Conservation (phyloP, 805 yeast genomes). For the Suhomyces kilbournensis region DNA sequence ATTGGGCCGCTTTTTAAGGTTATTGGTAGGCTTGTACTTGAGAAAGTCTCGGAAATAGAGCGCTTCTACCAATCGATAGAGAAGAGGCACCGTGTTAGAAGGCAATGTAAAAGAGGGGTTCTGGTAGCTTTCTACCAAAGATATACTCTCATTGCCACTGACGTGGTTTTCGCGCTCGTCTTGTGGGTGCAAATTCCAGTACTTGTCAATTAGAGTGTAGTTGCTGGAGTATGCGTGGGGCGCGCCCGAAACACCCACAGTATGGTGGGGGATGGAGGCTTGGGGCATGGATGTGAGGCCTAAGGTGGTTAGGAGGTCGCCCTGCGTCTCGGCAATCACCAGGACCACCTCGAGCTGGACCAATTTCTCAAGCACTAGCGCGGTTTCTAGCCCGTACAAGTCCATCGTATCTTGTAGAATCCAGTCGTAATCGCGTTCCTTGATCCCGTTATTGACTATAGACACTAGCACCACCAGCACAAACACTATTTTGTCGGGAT, state of each 20-base stretch:
- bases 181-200: constrained; percentile 49
- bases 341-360: constrained; percentile 48
- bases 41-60: constrained; percentile 58
- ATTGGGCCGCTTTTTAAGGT: constrained; percentile 35
- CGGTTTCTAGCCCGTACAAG: constrained; percentile 59
- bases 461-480: constrained; percentile 58
- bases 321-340: constrained; percentile 14
- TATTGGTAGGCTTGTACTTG: constrained; percentile 37
- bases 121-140: constrained; percentile 35
- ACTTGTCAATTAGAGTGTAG: constrained; percentile 37
- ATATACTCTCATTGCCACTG: constrained; percentile 3
- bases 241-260: constrained; percentile 32
- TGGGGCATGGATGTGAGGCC: constrained; percentile 1
- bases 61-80: constrained; percentile 65
- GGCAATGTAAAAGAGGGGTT: constrained; percentile 67
- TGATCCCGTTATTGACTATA: constrained; percentile 64
- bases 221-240: constrained; percentile 26
- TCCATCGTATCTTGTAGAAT: constrained; percentile 57
- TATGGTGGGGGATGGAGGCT: no score
- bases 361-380: constrained; percentile 47
- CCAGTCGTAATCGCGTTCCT: constrained; percentile 56
- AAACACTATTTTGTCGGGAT: constrained; percentile 43
- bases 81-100: constrained; percentile 73
- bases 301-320: constrained; percentile 1
- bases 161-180: constrained; percentile 19